Evolutionary conservation across 805 yeast species (phyloP).

Genomic region (Yarrowia sp.): DNA sequence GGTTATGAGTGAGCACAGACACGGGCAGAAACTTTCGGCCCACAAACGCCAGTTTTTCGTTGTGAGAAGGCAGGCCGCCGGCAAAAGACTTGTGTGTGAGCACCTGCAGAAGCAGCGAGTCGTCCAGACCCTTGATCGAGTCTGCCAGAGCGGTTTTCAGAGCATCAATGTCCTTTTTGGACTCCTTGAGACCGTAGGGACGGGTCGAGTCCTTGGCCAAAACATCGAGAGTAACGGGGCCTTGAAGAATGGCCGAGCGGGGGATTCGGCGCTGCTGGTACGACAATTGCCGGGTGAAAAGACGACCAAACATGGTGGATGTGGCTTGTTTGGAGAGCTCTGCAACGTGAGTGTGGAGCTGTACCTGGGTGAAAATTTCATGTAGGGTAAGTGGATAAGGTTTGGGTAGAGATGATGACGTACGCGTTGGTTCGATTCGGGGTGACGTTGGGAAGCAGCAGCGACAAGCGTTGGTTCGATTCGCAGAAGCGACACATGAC

Average conservation of each 20-base stretch:
- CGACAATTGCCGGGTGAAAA: slow-evolving; percentile 16
- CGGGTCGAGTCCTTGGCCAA: not conserved
- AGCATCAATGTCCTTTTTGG: slow-evolving; percentile 1
- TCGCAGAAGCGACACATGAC: too few relatives aligned
- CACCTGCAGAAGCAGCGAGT: slow-evolving; percentile 66
- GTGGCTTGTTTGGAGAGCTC: not conserved
- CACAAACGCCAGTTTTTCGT: slow-evolving; percentile 73
- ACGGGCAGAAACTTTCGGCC: slow-evolving; percentile 41
- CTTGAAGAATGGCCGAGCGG: slow-evolving; percentile 9
- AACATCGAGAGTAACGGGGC: slow-evolving; percentile 23
- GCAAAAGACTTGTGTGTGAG: slow-evolving; percentile 94
- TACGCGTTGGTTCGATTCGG: not conserved
- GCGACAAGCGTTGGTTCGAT: too few relatives aligned
- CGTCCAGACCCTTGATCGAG: slow-evolving; percentile 50
- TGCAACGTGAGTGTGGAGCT: not conserved
- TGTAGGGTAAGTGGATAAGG: slow-evolving; percentile 3
- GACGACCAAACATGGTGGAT: slow-evolving; percentile 6
- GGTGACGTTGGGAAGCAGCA: not conserved
- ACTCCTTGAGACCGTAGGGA: slow-evolving; percentile 16
- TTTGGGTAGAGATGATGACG: not conserved
- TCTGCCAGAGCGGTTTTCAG: not conserved
- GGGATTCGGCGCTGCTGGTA: slow-evolving; percentile 23
- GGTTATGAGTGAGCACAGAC: not conserved
- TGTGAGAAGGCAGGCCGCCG: slow-evolving; percentile 84
- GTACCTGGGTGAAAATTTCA: slow-evolving; percentile 2